A percentile compares a stretch with the other conserved stretches of the same genome.
Conservation (phyloP, 768 basidiomycete genomes). For the Tubosaeta sp. region DNA sequence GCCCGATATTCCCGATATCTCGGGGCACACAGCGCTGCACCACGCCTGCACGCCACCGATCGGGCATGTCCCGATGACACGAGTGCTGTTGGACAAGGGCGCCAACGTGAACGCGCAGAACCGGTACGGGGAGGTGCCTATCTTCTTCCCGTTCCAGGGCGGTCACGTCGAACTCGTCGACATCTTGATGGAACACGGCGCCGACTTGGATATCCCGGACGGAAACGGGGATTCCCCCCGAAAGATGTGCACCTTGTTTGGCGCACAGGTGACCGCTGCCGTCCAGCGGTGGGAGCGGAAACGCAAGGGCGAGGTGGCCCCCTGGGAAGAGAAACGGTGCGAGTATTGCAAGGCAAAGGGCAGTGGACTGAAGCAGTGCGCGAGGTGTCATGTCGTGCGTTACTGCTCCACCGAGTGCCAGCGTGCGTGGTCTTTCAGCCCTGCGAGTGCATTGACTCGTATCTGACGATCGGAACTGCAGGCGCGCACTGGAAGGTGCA, state of each 20-base stretch:
- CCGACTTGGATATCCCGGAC: conserved; percentile 39
- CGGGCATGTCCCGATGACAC: conserved; percentile 30
- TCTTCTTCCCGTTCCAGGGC: conserved; percentile 34
- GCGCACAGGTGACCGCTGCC: conserved; percentile 41
- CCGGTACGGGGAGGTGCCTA: conserved; percentile 44
- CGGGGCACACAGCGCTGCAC: conserved; percentile 47
- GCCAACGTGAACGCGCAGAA: conserved; percentile 49
- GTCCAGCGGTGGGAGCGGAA: conserved; percentile 46
- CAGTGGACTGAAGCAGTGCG: conserved; percentile 39
- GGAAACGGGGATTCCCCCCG: conserved; percentile 37
- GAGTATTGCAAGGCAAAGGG: conserved; percentile 32
- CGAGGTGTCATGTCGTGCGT: conserved; percentile 39
- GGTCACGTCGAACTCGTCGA: conserved; percentile 35
- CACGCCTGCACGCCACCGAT: conserved; percentile 35
- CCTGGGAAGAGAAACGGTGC: conserved; percentile 42
- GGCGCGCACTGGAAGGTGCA: conserved; percentile 46
- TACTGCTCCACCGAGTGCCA: conserved; percentile 58
- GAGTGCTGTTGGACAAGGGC: conserved; percentile 40
- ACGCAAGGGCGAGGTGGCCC: conserved; percentile 40
- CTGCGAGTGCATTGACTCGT: background rate
- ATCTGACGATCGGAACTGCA: conserved; percentile 15
- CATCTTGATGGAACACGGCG: conserved; percentile 46
- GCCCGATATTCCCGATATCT: conserved; percentile 41
- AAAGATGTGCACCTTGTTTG: conserved; percentile 30
- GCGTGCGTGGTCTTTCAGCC: conserved; percentile 32